phyloP scores from a whole-genome alignment of 2,329 filamentous ascomycete species.

The Nannizziopsis barbatae region DNA sequence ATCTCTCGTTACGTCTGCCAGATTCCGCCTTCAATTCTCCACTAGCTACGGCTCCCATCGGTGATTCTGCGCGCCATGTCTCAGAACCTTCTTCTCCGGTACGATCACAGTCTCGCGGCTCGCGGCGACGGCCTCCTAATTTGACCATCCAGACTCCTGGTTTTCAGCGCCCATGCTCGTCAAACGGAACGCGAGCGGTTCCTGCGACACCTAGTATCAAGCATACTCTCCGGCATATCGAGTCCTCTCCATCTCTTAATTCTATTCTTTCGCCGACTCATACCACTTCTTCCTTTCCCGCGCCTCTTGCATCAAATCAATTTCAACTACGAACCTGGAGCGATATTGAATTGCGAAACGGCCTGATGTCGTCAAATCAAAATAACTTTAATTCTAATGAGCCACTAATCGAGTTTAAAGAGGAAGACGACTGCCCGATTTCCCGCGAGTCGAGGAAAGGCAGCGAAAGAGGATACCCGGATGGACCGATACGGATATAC shows the following conservation, averaged over 20 bases:
- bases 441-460: slow-evolving; percentile 49
- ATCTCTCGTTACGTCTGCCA: slow-evolving; percentile 51
- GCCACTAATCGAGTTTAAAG: slow-evolving; percentile 38
- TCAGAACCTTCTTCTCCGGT: slow-evolving; percentile 48
- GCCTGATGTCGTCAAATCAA: slow-evolving; percentile 20
- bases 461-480: slow-evolving; percentile 52
- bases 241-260: slow-evolving; percentile 51
- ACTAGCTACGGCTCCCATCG: slow-evolving; percentile 40
- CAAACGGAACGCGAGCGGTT: slow-evolving; percentile 40
- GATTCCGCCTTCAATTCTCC: slow-evolving; percentile 33
- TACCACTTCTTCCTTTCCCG: background rate
- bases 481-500: slow-evolving; percentile 54
- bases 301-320: background rate
- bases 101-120: slow-evolving; percentile 44
- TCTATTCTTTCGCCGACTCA: slow-evolving; percentile 41
- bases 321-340: background rate
- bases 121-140: slow-evolving; percentile 47
- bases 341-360: background rate
- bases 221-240: slow-evolving; percentile 48
- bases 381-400: slow-evolving; percentile 18
- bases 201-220: slow-evolving; percentile 48
- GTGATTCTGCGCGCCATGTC: slow-evolving; percentile 34
- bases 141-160: slow-evolving; percentile 49
- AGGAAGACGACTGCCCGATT: slow-evolving; percentile 36
- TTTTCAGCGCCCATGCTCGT: slow-evolving; percentile 41